Evolutionary conservation across 2,329 filamentous ascomycete species (phyloP), one percentile per base, ranked within the genome.

Genomic region (Pleomassaria siparia): DNA sequence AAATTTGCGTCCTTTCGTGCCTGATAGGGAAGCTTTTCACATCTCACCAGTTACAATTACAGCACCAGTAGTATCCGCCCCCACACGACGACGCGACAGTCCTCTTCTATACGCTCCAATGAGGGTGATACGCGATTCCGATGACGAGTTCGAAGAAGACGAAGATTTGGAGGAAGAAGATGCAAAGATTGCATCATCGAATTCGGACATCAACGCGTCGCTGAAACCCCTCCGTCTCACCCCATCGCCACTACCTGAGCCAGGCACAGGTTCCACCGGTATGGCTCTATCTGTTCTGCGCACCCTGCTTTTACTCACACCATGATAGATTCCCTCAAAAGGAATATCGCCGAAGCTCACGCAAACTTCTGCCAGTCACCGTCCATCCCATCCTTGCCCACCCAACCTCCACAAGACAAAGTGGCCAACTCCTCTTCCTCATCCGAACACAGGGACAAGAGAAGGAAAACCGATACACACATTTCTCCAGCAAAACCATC

Each of bases 101-200:
- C 36, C 26, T 7, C 33, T 28, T 30, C 28, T 18, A 33, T 32
- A 16, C 22, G 21, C 36, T 25, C 62, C 54, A 47, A 55, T 61
- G 49, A 58, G 66, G 15, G 55, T 69, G 16, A 64, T 71, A 21
- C 66, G 69, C 43, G 69, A 71, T 43, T 71, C 69, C 2, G 67
- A 71, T 44, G 69, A 69, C 18, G 69, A 69, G 35, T 49, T 61
- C 9, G 64, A 68, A n/a, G 64, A 68, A n/a, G 65, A 67, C 2
- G 64, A 64, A 29, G 61, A 52, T 28, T 25, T 48, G 18, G 47
- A 56, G 26, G 29, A n/a, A n/a, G n/a, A n/a, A n/a, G n/a, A n/a
- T n/a, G n/a, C 55, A 21, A 28, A 33, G 32, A 50, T 50, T n/a
- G 36, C 43, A 12, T 45, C 44, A n/a, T 33, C 48, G 16, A 45